These are phyloP conservation scores for Stropharia rugosoannulata DNA, from an alignment of 768 basidiomycete species.

Conservation along the genomic window DNA sequence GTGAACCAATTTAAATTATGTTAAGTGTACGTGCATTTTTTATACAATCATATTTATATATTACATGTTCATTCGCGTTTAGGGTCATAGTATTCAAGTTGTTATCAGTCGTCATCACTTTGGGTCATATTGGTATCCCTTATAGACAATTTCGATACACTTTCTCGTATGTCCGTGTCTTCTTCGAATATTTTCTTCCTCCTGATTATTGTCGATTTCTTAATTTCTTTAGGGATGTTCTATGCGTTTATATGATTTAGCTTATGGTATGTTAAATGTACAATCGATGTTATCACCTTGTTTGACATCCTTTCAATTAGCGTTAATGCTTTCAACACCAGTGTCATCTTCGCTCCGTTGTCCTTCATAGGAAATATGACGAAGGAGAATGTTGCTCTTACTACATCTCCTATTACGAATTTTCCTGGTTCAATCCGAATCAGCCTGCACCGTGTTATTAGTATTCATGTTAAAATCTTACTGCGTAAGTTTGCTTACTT, in stretches of 20 bases:
- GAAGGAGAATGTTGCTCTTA: neutral
- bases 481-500: neutral
- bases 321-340: neutral
- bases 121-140: no score
- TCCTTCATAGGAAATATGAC: neutral
- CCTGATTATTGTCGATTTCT: neutral
- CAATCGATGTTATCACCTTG: neutral
- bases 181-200: neutral
- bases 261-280: no score
- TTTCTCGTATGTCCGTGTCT: neutral
- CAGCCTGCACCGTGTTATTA: neutral
- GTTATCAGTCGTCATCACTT: no score
- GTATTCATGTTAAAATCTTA: neutral
- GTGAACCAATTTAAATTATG: no score
- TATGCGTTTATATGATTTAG: no score
- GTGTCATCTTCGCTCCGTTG: neutral
- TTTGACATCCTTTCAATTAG: neutral
- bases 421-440: neutral
- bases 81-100: no score
- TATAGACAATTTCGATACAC: neutral
- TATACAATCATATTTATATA: no score
- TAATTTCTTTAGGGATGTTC: no score
- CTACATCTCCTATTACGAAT: neutral
- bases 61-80: no score
- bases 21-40: no score